Conservation (phyloP, 371 early-diverging fungal genomes). For the Dinochytrium kinnereticum region DNA sequence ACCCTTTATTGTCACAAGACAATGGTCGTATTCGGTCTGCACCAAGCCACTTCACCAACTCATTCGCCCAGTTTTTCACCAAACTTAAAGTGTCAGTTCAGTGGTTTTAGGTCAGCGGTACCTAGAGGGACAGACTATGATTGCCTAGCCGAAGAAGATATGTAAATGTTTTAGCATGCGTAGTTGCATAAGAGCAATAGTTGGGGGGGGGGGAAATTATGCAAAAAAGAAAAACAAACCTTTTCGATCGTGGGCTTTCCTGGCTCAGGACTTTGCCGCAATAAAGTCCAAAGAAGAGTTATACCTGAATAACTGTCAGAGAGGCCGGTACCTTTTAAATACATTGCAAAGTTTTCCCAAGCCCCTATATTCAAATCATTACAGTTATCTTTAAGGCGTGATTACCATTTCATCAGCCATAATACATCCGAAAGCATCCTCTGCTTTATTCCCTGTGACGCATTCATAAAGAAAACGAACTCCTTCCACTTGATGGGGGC, state of each 20-base stretch:
- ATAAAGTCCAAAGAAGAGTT: constrained; percentile 90
- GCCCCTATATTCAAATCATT: too few relatives aligned
- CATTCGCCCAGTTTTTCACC: constrained; percentile 65
- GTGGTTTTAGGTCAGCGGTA: neutral
- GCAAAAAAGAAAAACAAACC: constrained; percentile 56
- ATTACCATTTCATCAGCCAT: constrained; percentile 97
- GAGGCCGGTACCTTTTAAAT: too few relatives aligned
- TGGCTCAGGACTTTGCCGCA: constrained; percentile 85
- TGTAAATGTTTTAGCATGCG: neutral
- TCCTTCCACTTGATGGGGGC: constrained; percentile 97
- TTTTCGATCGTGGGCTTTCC: constrained; percentile 93
- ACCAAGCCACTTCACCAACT: constrained; percentile 86
- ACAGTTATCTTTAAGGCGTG: neutral
- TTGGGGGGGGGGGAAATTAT: too few relatives aligned
- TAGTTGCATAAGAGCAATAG: too few relatives aligned
- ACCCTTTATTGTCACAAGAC: constrained; percentile 84
- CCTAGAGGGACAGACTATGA: constrained; percentile 59
- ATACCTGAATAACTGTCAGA: too few relatives aligned
- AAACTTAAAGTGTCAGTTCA: constrained; percentile 24
- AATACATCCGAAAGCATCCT: constrained; percentile 80
- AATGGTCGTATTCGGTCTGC: constrained; percentile 77
- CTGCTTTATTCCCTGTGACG: constrained; percentile 70
- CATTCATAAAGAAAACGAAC: constrained; percentile 92
- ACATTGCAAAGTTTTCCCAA: constrained; percentile 85
- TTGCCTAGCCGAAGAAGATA: constrained; percentile 39